phyloP scores from a whole-genome alignment of 805 yeast species.

The Grigorovia humatica region DNA sequence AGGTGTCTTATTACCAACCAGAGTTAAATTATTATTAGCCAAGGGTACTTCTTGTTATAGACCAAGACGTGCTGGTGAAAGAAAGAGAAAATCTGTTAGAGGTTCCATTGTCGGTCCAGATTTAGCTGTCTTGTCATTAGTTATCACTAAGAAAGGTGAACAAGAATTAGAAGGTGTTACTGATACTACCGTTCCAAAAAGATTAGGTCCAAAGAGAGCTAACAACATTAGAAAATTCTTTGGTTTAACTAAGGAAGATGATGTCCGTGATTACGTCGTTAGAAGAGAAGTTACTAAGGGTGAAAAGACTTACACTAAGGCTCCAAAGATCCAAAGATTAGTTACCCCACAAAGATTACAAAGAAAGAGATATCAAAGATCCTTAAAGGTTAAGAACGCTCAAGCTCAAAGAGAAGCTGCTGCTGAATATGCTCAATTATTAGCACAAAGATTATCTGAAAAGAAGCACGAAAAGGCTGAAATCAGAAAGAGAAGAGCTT shows the following conservation, averaged over 20 bases:
- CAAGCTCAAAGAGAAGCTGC: constrained; percentile 99
- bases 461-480: constrained; percentile 98
- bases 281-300: constrained; percentile 98
- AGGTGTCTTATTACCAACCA: constrained; percentile 99
- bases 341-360: constrained; percentile 98
- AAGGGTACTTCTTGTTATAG: constrained; percentile 98
- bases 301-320: constrained; percentile 98
- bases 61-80: constrained; percentile 98
- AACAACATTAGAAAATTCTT: constrained; percentile 99
- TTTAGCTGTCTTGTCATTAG: constrained; percentile 88
- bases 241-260: constrained; percentile 53
- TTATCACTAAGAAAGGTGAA: constrained; percentile 96
- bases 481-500: constrained; percentile 99
- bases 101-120: constrained; percentile 98
- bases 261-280: constrained; percentile 71
- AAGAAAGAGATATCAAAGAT: constrained; percentile 95
- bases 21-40: constrained; percentile 91
- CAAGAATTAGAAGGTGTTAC: constrained; percentile 92
- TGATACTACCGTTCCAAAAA: constrained; percentile 90
- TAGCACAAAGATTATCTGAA: constrained; percentile 97
- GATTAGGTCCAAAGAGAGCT: constrained; percentile 99
- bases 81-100: constrained; percentile 99
- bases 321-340: constrained; percentile 99
- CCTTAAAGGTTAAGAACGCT: constrained; percentile 92
- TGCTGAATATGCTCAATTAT: constrained; percentile 98